Percentiles rank a stretch among this genome's conserved stretches.
These are phyloP conservation scores for Xylariaceae sp. DNA, from an alignment of 2,329 filamentous ascomycete genomes.

Conservation along the genomic window DNA sequence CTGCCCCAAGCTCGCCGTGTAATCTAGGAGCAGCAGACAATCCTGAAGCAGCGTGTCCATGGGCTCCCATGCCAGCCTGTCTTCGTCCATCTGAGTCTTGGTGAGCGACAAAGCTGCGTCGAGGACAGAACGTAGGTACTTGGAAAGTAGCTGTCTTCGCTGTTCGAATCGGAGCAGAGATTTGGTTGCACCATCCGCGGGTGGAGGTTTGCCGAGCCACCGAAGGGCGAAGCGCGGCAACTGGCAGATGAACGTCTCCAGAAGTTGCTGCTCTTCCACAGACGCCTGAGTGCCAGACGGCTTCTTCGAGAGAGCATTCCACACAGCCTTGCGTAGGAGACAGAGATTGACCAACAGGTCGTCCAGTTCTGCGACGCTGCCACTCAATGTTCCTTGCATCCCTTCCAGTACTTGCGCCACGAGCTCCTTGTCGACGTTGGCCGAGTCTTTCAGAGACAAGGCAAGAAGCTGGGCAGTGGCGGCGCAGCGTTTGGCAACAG, in stretches of 20 bases:
- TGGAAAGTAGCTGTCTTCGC: slow-evolving; percentile 46
- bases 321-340: slow-evolving; percentile 47
- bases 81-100: slow-evolving; percentile 47
- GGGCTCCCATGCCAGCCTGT: slow-evolving; percentile 45
- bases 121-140: slow-evolving; percentile 51
- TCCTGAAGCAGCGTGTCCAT: slow-evolving; percentile 55
- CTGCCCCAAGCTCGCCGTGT: slow-evolving; percentile 39
- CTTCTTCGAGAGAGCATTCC: slow-evolving; percentile 38
- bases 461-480: slow-evolving; percentile 51
- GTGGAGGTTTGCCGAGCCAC: slow-evolving; percentile 56
- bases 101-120: slow-evolving; percentile 55
- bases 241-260: slow-evolving; percentile 52
- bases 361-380: slow-evolving; percentile 54
- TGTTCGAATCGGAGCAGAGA: slow-evolving; percentile 58
- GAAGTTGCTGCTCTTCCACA: slow-evolving; percentile 28
- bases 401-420: slow-evolving; percentile 46
- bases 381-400: slow-evolving; percentile 55
- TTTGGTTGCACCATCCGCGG: slow-evolving; percentile 47
- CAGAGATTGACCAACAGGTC: slow-evolving; percentile 55
- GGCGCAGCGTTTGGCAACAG: slow-evolving; percentile 46
- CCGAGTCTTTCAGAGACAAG: slow-evolving; percentile 44
- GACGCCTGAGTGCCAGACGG: slow-evolving; percentile 6
- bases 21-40: slow-evolving; percentile 48
- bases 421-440: slow-evolving; percentile 37
- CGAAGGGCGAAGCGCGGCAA: slow-evolving; percentile 56